Evolutionary conservation across 306 rosid species (phyloP), one percentile per base, ranked within the genome.

Genomic region (Sophora flavescens): DNA sequence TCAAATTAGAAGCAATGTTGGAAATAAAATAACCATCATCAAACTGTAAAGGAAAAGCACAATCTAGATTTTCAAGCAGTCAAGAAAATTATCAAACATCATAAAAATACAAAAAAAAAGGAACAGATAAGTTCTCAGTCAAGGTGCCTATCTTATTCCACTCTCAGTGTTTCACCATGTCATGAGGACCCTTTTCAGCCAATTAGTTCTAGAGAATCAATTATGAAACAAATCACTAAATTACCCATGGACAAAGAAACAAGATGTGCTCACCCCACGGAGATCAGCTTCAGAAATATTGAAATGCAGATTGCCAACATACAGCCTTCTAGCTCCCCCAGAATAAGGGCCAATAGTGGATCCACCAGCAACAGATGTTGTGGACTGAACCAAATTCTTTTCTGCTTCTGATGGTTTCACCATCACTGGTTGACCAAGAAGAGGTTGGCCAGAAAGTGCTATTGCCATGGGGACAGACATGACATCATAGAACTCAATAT

Each of bases 401-500:
- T 95, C 98, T 22, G 98, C 98, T 91, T 95, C 98, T 51, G 98
- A 95, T 81, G 98, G 98, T 83, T 95, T 95, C 76, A 95, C 98
- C 98, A 95, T 95, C 74, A 95, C 98, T 68, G 97, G 98, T 78
- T 86, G 93, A 81, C 97, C 83, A 51, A 88, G 97, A 77, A 95
- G 88, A 66, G 86, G 90, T 87, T 92, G 98, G 41, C 98, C 96
- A 44, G 98, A 90, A 64, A 95, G 96, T 45, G 98, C 98, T 75
- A 95, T 95, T 44, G 98, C 97, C 98, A 95, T 95, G 63, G 98
- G 98, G 58, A 95, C 98, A 63, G 98, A 92, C 98, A 95, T 95
- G 52, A 79, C 89, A 84, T 95, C 98, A 54, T 89, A 93, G 78
- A 95, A 95, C 84, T 95, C 98, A 61, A 95, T 91, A 83, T 94